phyloP scores from a whole-genome alignment of 106 monocot species.

The Allium sativum region DNA sequence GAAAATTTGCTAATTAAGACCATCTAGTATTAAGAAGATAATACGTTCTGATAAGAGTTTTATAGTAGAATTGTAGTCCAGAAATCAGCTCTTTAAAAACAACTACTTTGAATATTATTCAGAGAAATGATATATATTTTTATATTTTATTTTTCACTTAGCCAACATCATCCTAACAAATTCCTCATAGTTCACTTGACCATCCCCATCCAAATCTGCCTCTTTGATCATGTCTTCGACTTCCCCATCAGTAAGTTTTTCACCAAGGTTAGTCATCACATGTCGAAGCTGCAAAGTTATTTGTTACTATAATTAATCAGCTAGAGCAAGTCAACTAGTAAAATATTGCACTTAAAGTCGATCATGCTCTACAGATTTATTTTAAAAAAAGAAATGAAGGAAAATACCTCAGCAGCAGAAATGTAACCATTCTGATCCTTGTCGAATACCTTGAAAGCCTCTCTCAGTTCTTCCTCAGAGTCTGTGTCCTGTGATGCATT shows the following conservation, averaged over 20 bases:
- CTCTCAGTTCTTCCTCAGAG: conserved; percentile 27
- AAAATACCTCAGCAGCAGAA: conserved; percentile 28
- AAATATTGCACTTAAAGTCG: too few relatives aligned
- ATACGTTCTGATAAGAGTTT: too few relatives aligned
- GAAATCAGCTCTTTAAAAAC: too few relatives aligned
- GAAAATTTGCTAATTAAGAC: too few relatives aligned
- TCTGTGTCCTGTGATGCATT: conserved; percentile 15
- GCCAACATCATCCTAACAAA: conserved; percentile 24
- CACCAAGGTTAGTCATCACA: conserved; percentile 27
- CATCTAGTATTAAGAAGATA: too few relatives aligned
- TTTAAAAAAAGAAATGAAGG: not conserved
- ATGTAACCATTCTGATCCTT: conserved; percentile 34
- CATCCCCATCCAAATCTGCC: conserved; percentile 26
- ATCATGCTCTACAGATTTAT: not conserved
- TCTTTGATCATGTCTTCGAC: conserved; percentile 25
- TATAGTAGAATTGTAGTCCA: too few relatives aligned
- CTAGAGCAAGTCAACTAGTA: too few relatives aligned
- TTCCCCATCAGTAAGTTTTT: conserved; percentile 23
- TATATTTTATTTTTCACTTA: conserved; percentile 8
- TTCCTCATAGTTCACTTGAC: conserved; percentile 24
- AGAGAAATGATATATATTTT: not conserved
- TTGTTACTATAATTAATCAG: too few relatives aligned
- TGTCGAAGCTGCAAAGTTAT: conserved; percentile 16
- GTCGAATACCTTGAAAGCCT: conserved; percentile 29
- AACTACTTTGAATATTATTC: too few relatives aligned